Evolutionary conservation across 139 green algal species (phyloP).

Genomic region (Chlorella sp.): DNA sequence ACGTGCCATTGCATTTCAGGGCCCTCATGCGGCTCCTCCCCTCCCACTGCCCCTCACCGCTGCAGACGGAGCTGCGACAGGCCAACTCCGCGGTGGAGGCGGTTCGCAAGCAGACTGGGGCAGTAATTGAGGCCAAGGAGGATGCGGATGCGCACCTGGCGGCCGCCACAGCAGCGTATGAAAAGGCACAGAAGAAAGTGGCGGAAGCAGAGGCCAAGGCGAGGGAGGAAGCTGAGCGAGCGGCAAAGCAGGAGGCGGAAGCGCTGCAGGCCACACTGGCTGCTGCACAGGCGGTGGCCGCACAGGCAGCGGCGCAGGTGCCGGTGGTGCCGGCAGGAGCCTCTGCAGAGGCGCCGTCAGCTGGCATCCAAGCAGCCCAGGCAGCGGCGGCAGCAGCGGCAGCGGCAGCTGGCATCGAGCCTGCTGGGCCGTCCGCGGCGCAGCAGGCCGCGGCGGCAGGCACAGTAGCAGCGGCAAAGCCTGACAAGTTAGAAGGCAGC

Average conservation of each 20-base stretch:
- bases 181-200: conserved; percentile 8
- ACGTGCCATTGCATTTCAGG: not conserved
- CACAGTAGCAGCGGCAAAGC: not conserved
- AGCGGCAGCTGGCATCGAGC: not conserved
- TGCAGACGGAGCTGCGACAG: conserved; percentile 26
- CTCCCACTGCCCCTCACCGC: not conserved
- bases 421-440: not conserved
- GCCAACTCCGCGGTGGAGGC: not conserved
- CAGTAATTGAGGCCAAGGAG: conserved; percentile 21
- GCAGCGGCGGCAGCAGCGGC: not conserved
- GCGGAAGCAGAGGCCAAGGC: conserved; percentile 15
- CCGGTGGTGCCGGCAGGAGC: not conserved
- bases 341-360: not conserved
- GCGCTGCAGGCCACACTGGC: not conserved
- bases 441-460: not conserved
- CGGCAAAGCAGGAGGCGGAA: not conserved
- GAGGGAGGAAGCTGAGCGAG: not conserved
- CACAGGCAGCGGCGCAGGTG: not conserved
- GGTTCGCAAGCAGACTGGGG: not conserved
- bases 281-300: not conserved
- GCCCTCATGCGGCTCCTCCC: not conserved
- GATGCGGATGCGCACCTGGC: conserved; percentile 16
- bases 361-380: not conserved
- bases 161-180: not conserved
- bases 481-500: not conserved